Evolutionary conservation across 2,329 filamentous ascomycete genomes (phyloP).

Genomic region (Hortaea werneckii): DNA sequence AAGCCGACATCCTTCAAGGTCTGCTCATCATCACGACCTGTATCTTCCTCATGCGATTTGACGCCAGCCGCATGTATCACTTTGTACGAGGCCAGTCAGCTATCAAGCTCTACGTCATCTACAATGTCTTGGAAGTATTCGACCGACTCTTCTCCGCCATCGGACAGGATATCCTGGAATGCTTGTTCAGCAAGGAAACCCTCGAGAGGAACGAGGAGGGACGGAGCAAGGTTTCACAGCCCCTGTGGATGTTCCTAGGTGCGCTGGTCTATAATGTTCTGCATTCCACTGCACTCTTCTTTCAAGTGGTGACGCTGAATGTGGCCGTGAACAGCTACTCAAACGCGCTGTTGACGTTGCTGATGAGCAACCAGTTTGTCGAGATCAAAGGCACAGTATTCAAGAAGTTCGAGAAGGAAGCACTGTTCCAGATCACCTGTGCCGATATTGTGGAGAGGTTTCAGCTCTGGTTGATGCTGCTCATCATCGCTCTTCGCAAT

Average conservation of each 20-base stretch:
- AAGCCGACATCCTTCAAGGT: slow-evolving; percentile 88
- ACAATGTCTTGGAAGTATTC: slow-evolving; percentile 89
- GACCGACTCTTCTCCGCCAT: slow-evolving; percentile 84
- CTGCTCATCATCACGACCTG: slow-evolving; percentile 80
- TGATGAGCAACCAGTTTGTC: slow-evolving; percentile 96
- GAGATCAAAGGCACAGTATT: slow-evolving; percentile 98
- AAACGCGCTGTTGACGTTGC: slow-evolving; percentile 80
- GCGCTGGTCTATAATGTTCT: slow-evolving; percentile 79
- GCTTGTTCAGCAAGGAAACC: slow-evolving; percentile 85
- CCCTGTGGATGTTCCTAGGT: slow-evolving; percentile 82
- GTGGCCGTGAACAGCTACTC: slow-evolving; percentile 98
- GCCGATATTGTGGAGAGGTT: slow-evolving; percentile 96
- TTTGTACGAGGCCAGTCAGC: slow-evolving; percentile 91
- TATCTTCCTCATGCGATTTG: slow-evolving; percentile 74
- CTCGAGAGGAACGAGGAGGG: slow-evolving; percentile 79
- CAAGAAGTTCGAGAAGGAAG: slow-evolving; percentile 98
- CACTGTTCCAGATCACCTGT: slow-evolving; percentile 90
- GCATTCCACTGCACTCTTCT: slow-evolving; percentile 83
- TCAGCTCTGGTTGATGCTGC: slow-evolving; percentile 92
- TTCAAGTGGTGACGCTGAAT: slow-evolving; percentile 94
- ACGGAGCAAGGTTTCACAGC: slow-evolving; percentile 79
- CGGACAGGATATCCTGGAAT: slow-evolving; percentile 93
- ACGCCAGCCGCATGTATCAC: slow-evolving; percentile 96
- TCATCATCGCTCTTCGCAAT: slow-evolving; percentile 92
- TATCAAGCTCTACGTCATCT: slow-evolving; percentile 98